Evolutionary conservation across 2,329 filamentous ascomycete genomes (phyloP).

Genomic region (Monosporascus sp.): DNA sequence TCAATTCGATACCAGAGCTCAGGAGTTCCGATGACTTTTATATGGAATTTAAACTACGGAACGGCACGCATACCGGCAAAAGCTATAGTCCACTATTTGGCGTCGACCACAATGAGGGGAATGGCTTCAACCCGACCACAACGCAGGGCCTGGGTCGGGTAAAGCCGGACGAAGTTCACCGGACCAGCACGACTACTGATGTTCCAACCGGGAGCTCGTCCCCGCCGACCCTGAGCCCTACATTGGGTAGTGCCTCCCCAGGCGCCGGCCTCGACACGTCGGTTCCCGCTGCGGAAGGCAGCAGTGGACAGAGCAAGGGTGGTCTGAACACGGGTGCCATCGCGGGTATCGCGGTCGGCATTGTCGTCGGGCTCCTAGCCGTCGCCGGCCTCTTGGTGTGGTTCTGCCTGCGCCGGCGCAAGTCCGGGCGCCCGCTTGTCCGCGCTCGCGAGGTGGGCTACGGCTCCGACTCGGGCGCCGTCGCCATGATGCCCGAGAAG

Average conservation of each 20-base stretch:
- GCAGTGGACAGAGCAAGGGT: neutral
- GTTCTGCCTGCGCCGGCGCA: constrained; percentile 36
- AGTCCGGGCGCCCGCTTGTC: constrained; percentile 15
- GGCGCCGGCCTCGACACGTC: too few species aligned
- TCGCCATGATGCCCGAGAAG: constrained; percentile 42
- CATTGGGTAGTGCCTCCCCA: too few species aligned
- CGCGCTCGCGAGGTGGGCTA: constrained; percentile 11
- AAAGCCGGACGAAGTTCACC: neutral
- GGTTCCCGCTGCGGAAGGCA: neutral
- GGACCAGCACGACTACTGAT: neutral
- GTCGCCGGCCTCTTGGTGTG: constrained; percentile 35
- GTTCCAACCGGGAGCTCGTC: too few species aligned
- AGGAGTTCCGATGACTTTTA: neutral
- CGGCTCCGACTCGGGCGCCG: constrained; percentile 21
- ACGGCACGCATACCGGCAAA: neutral
- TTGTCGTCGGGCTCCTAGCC: constrained; percentile 26
- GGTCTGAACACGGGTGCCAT: constrained; percentile 21
- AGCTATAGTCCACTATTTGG: neutral
- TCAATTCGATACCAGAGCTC: neutral
- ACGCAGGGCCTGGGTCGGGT: fast-evolving
- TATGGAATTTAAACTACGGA: neutral
- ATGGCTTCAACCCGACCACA: fast-evolving
- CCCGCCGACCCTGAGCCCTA: too few species aligned
- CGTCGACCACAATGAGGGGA: neutral
- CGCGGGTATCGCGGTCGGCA: constrained; percentile 21